These are phyloP conservation scores for Penicillium sp. DNA, from an alignment of 2,329 filamentous ascomycete genomes.

Conservation along the genomic window DNA sequence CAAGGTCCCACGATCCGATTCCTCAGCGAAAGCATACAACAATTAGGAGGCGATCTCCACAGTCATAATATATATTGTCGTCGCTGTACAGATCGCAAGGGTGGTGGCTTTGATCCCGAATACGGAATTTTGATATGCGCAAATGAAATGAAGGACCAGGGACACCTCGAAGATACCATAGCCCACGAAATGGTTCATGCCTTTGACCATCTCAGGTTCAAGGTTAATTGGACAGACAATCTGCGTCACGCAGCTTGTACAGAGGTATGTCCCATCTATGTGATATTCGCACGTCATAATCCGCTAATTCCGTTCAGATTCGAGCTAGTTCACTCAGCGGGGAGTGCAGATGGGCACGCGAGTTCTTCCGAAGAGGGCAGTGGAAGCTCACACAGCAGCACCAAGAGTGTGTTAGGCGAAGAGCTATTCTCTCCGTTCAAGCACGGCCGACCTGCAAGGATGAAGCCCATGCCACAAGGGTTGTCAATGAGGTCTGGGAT, in stretches of 20 bases:
- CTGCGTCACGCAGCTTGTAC: conserved; percentile 89
- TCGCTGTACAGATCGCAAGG: conserved; percentile 68
- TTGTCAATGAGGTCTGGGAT: conserved; percentile 98
- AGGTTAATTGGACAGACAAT: conserved; percentile 76
- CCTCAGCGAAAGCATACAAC: conserved; percentile 73
- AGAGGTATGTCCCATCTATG: conserved; percentile 58
- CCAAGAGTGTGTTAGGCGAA: conserved; percentile 80
- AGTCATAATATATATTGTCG: conserved; percentile 74
- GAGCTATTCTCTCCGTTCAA: conserved; percentile 76
- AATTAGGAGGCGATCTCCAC: conserved; percentile 73
- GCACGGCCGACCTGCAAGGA: conserved; percentile 76
- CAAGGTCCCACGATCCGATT: conserved; percentile 76
- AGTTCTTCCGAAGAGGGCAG: conserved; percentile 79
- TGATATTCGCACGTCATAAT: background rate
- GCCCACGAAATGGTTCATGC: conserved; percentile 98
- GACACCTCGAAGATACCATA: conserved; percentile 87
- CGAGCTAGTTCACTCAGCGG: conserved; percentile 88
- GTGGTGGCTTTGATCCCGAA: conserved; percentile 79
- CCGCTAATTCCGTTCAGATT: conserved; percentile 56
- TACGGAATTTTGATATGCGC: conserved; percentile 90
- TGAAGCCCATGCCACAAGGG: conserved; percentile 76
- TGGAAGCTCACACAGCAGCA: conserved; percentile 89
- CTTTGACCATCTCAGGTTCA: conserved; percentile 88
- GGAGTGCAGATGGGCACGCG: conserved; percentile 85
- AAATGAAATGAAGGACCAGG: conserved; percentile 76